Conservation (phyloP, 2,329 filamentous ascomycete genomes). For the Colletotrichum sp. region DNA sequence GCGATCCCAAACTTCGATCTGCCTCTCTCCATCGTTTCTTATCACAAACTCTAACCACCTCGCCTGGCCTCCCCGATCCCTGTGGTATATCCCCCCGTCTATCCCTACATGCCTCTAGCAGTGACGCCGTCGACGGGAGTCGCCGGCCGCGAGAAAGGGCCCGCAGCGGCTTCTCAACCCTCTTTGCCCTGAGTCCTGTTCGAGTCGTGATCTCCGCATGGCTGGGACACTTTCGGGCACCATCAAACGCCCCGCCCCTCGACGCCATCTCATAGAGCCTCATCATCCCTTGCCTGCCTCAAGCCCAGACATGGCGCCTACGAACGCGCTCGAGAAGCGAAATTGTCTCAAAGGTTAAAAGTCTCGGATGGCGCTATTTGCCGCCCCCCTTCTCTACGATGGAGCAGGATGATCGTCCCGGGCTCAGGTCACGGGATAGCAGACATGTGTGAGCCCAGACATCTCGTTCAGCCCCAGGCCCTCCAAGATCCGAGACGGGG, state of each 20-base stretch:
- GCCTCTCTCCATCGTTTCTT: not conserved
- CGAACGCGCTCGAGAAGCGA: not conserved
- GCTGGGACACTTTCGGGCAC: not conserved
- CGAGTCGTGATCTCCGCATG: not conserved
- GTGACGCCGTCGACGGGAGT: not conserved
- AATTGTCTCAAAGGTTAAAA: not conserved
- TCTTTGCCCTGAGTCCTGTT: not conserved
- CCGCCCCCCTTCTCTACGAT: not conserved
- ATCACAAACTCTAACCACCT: not conserved
- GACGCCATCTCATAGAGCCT: not conserved
- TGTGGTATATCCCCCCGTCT: not conserved
- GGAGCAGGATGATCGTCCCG: not conserved
- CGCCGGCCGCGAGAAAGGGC: not conserved
- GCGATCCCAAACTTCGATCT: not conserved
- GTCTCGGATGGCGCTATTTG: not conserved
- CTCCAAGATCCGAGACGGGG: not conserved
- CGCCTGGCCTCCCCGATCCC: not conserved
- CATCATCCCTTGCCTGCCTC: constrained; percentile 5
- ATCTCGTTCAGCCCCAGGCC: not conserved
- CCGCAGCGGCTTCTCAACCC: not conserved
- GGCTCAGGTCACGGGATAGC: not conserved
- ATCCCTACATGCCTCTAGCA: not conserved
- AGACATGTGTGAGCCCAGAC: not conserved
- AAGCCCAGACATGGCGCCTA: not conserved
- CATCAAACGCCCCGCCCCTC: not conserved